A percentile compares a stretch with the other conserved stretches of the same genome.
Conservation (phyloP, 225 moss, liverwort and hornwort genomes). For the Pseudoscleropodium purum region DNA sequence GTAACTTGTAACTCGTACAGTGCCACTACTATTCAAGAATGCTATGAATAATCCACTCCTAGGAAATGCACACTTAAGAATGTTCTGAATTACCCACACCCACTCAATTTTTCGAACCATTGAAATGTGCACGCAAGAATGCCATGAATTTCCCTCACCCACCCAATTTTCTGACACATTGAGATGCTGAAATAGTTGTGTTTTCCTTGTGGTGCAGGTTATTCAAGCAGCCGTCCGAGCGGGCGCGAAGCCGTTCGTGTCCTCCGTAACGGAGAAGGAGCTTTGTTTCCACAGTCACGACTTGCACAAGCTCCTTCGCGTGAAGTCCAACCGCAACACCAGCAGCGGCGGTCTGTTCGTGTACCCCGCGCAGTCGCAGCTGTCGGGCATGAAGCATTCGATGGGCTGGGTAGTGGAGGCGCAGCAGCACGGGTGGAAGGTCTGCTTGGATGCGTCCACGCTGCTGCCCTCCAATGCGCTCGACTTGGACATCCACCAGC, state of each 20-base stretch:
- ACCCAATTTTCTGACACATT: neutral
- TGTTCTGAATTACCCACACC: neutral
- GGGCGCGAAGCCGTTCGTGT: constrained; percentile 52
- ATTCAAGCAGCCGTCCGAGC: constrained; percentile 36
- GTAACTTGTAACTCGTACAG: no score
- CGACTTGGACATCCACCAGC: constrained; percentile 53
- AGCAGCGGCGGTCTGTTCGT: constrained; percentile 39
- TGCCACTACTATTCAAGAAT: neutral
- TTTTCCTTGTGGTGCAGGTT: neutral
- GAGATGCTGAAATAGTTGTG: neutral
- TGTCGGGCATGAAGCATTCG: constrained; percentile 43
- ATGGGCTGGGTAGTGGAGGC: constrained; percentile 46
- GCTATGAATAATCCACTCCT: neutral
- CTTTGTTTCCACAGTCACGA: constrained; percentile 44
- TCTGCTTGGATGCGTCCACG: constrained; percentile 47
- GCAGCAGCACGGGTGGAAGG: constrained; percentile 46
- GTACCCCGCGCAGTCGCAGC: constrained; percentile 35
- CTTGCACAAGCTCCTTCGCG: constrained; percentile 43
- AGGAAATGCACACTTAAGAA: neutral
- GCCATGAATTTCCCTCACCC: neutral
- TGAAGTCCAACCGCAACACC: constrained; percentile 20
- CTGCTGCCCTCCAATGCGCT: constrained; percentile 42
- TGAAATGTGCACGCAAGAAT: neutral
- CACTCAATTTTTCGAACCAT: neutral
- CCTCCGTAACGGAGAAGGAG: constrained; percentile 48